Conservation (phyloP, 2,329 filamentous ascomycete species). For the Hypocrella siamensis region DNA sequence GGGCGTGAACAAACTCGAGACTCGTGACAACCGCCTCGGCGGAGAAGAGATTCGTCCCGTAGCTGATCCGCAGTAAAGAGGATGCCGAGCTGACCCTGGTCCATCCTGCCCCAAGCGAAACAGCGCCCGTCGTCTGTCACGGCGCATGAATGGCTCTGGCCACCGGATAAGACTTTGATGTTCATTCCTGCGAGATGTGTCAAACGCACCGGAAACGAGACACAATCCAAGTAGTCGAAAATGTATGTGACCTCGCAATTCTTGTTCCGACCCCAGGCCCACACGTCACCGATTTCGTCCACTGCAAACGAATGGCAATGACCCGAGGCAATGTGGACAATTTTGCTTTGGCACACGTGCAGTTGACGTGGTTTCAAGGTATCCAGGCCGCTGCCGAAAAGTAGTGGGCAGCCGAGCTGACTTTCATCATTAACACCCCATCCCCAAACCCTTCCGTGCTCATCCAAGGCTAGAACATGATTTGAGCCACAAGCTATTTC, state of each 20-base stretch:
- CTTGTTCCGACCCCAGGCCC: conserved; percentile 76
- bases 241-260: conserved; percentile 63
- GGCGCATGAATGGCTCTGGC: conserved; percentile 58
- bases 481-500: conserved; percentile 53
- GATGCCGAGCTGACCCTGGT: conserved; percentile 38
- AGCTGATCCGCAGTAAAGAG: conserved; percentile 29
- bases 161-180: conserved; percentile 56
- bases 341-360: conserved; percentile 39
- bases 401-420: conserved; percentile 43
- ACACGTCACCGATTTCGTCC: conserved; percentile 53
- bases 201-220: conserved; percentile 57
- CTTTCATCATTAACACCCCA: conserved; percentile 61
- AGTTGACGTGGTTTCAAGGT: conserved; percentile 45
- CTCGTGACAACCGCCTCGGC: conserved; percentile 44
- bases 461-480: conserved; percentile 53
- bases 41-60: conserved; percentile 30
- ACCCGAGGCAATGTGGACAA: conserved; percentile 42
- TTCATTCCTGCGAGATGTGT: conserved; percentile 44
- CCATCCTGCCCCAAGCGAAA: conserved; percentile 43
- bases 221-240: conserved; percentile 40
- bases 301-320: conserved; percentile 76
- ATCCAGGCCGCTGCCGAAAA: conserved; percentile 45
- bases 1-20: conserved; percentile 25
- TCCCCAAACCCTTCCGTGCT: conserved; percentile 46
- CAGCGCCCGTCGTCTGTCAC: conserved; percentile 40